Percentiles rank a stretch among this genome's conserved stretches.
phyloP scores from a whole-genome alignment of 495 filamentous ascomycete species.

The Daldinia bambusicola region DNA sequence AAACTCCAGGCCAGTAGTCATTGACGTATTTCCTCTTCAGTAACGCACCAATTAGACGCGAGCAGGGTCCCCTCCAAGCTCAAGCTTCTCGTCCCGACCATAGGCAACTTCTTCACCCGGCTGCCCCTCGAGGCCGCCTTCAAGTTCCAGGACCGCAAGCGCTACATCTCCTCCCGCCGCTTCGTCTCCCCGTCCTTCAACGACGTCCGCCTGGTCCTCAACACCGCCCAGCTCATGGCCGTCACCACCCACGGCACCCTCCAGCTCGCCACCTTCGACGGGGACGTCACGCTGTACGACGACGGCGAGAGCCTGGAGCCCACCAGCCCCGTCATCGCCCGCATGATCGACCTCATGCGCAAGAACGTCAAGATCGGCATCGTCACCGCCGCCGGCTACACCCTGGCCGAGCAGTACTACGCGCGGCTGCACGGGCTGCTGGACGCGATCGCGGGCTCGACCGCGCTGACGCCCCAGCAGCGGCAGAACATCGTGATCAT shows the following conservation, averaged over 20 bases:
- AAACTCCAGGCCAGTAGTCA: constrained; percentile 15
- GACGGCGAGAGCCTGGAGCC: constrained; percentile 82
- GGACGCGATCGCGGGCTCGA: constrained; percentile 76
- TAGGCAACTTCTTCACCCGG: constrained; percentile 91
- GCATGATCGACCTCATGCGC: constrained; percentile 71
- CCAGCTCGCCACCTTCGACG: constrained; percentile 93
- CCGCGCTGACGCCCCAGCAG: constrained; percentile 66
- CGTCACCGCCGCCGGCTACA: constrained; percentile 96
- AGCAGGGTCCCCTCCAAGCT: constrained; percentile 82
- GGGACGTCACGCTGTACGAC: constrained; percentile 96
- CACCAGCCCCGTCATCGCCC: constrained; percentile 79
- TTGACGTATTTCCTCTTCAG: constrained; percentile 54
- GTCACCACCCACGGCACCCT: constrained; percentile 74
- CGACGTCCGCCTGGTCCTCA: constrained; percentile 90
- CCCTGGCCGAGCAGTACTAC: constrained; percentile 84
- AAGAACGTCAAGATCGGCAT: constrained; percentile 84
- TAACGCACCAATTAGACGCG: constrained; percentile 72
- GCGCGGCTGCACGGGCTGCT: constrained; percentile 84
- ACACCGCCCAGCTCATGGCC: constrained; percentile 92
- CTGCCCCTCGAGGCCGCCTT: constrained; percentile 89
- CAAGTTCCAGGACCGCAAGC: constrained; percentile 82
- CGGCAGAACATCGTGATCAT: constrained; percentile 86
- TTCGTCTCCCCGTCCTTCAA: constrained; percentile 99
- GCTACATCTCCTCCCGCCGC: constrained; percentile 88
- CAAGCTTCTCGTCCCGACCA: constrained; percentile 87